A percentile compares a stretch with the other conserved stretches of the same genome.
phyloP scores from a whole-genome alignment of 1,139 yeast species.

The Trichomonascaceae sp. region DNA sequence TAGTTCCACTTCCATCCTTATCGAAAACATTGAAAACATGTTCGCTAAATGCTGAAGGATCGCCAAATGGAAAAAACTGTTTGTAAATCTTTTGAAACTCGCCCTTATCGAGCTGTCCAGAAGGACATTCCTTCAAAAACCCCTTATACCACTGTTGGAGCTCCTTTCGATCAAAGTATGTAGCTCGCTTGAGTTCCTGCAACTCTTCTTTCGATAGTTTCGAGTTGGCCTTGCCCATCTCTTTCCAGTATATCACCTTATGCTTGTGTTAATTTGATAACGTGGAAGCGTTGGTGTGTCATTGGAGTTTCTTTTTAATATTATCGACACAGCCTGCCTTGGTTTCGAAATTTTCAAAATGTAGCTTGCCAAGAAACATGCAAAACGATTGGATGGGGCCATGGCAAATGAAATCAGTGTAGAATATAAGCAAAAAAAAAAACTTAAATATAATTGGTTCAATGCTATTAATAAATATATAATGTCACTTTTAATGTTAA shows the following conservation, averaged over 20 bases:
- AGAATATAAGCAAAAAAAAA: not conserved
- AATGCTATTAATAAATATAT: not conserved
- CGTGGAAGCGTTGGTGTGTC: not conserved
- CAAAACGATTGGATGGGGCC: not conserved
- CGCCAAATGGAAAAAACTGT: slow-evolving; percentile 98
- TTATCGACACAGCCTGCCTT: not conserved
- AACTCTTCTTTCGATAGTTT: slow-evolving; percentile 89
- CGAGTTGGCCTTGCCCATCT: slow-evolving; percentile 93
- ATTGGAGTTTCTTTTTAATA: not conserved
- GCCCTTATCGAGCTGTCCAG: slow-evolving; percentile 78
- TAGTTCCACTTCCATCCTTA: slow-evolving; percentile 68
- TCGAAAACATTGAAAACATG: slow-evolving; percentile 88
- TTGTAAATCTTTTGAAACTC: slow-evolving; percentile 90
- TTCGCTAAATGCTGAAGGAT: slow-evolving; percentile 85
- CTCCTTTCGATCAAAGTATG: slow-evolving; percentile 89
- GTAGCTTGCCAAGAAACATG: not conserved
- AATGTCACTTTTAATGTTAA: not conserved
- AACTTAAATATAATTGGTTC: not conserved
- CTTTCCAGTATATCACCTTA: not conserved
- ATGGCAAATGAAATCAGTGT: not conserved
- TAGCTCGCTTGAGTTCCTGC: slow-evolving; percentile 71
- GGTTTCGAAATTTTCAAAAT: not conserved
- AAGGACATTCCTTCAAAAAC: slow-evolving; percentile 86
- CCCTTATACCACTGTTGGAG: slow-evolving; percentile 98
- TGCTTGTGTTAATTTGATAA: not conserved